Evolutionary conservation across 2,329 filamentous ascomycete species (phyloP).

Genomic region (Coniochaeta ligniaria): DNA sequence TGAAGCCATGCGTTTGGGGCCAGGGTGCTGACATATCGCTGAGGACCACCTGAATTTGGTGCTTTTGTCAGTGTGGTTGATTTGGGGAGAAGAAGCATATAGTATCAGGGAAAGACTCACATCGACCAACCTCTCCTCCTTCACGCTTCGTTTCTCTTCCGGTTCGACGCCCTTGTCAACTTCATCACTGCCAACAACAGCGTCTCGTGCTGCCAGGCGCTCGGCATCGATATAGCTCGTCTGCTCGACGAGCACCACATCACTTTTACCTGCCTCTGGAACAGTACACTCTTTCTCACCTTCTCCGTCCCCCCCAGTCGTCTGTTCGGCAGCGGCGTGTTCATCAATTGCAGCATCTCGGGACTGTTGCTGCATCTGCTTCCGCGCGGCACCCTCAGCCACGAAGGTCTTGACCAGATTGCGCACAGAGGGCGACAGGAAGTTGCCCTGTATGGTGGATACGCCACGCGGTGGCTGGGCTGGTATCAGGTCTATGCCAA

Average conservation of each 20-base stretch:
- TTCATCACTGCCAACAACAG: constrained; percentile 16
- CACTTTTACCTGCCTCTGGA: constrained; percentile 10
- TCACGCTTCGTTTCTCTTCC: constrained; percentile 3
- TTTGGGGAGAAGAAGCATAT: background rate
- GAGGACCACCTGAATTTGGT: constrained; percentile 60
- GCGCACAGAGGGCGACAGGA: constrained; percentile 69
- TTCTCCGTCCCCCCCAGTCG: background rate
- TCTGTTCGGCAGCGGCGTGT: constrained; percentile 3
- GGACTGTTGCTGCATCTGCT: constrained; percentile 10
- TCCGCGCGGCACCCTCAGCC: constrained; percentile 47
- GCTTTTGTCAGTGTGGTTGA: background rate
- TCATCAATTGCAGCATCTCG: constrained; percentile 2
- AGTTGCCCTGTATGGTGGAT: constrained; percentile 93
- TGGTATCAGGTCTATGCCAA: constrained; percentile 92
- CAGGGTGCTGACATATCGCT: constrained; percentile 99
- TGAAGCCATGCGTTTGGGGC: constrained; percentile 71
- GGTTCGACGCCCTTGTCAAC: constrained; percentile 26
- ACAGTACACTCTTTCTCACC: constrained; percentile 5
- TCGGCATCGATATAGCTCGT: constrained; percentile 63
- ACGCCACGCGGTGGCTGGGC: constrained; percentile 85
- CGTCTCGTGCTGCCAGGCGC: constrained; percentile 24
- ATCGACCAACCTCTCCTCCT: constrained; percentile 61
- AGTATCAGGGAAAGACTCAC: constrained; percentile 27
- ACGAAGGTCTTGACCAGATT: constrained; percentile 72
- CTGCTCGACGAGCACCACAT: constrained; percentile 25